Conservation (phyloP, 371 early-diverging fungal species). For the Mortierella sp. region DNA sequence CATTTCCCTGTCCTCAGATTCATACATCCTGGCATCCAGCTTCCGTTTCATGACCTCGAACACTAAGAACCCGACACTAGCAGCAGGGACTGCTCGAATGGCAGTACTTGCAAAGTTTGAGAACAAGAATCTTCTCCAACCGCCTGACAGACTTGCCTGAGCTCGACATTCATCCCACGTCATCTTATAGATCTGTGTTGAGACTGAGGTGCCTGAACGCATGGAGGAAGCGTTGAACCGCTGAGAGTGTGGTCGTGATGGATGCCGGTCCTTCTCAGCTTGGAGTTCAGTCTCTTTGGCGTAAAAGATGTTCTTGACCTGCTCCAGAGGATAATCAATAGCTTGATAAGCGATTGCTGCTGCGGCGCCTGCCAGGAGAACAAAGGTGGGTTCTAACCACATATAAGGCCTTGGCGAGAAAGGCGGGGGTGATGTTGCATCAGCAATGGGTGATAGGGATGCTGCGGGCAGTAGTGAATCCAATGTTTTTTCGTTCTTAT, state of each 20-base stretch:
- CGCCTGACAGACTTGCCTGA: constrained; percentile 58
- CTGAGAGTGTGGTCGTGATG: constrained; percentile 31
- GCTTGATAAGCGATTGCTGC: constrained; percentile 81
- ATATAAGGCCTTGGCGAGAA: constrained; percentile 58
- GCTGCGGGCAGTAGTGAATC: not conserved
- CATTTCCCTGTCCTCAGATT: constrained; percentile 44
- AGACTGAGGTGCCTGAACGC: constrained; percentile 49
- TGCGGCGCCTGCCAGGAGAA: constrained; percentile 75
- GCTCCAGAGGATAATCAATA: constrained; percentile 79
- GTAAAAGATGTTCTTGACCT: constrained; percentile 74
- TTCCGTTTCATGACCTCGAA: constrained; percentile 79
- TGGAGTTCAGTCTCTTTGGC: constrained; percentile 73
- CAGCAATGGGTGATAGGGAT: not conserved
- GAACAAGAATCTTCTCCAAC: constrained; percentile 70
- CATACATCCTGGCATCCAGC: constrained; percentile 57
- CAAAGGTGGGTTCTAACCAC: constrained; percentile 73
- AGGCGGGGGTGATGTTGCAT: not conserved
- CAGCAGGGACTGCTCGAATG: constrained; percentile 75
- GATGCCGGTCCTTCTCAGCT: constrained; percentile 53
- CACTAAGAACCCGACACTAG: constrained; percentile 76
- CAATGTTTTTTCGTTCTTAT: constrained; percentile 24
- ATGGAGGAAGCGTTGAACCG: constrained; percentile 49
- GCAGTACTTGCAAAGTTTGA: constrained; percentile 73
- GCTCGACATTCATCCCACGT: constrained; percentile 65
- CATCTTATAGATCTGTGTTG: constrained; percentile 57